Evolutionary conservation across 2,329 filamentous ascomycete genomes (phyloP), one percentile per base, ranked within the genome.

Genomic region (Celoporthe dispersa): DNA sequence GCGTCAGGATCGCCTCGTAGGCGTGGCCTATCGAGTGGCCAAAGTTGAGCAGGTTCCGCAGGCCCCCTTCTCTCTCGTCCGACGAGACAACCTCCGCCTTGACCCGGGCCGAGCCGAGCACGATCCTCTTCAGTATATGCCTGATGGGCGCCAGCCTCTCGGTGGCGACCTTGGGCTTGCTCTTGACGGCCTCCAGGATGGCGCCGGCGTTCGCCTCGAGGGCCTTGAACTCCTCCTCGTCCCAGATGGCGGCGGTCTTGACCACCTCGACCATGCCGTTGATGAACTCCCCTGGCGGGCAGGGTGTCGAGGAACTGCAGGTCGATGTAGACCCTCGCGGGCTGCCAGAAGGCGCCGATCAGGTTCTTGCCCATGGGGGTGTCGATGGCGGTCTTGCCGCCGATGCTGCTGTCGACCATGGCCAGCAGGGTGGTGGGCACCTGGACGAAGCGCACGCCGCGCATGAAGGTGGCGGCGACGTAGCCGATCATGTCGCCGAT

Each of bases 211-310:
- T 93, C 74, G 92, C 86, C 79, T 99, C 96, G 25, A 99, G 85
- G 16, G 91, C 83, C 59, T 91, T 87, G 78, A 99, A 99, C 77
- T 98, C 95, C 12, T 86, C 82, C 80, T 97, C 94, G 76, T 97
- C 90, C 89, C 95, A 98, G 75, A 99, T 98, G 67, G 96, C 96
- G 3, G 96, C 96, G 3, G 96, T 99, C 87, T 98, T 98, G 79
- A 98, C 88, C 39, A 99, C 95, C 83, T 99, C 96, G 35, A 95
- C 96, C 95, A 99, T 98, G 72, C 96, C 96, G 79, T 99, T 99
- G 81, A 98, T 94, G 78, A 99, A 95, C 81, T 99, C 95, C n/a
- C 74, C 96, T 88, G 73, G 91, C 90, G 0, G 95, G 94, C 28
- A 99, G 85, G 0, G 94, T 97, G 78, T 97, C 93, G 68, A 99